Conservation (phyloP, 257 asterid genomes). For the Penstemon eatonii region DNA sequence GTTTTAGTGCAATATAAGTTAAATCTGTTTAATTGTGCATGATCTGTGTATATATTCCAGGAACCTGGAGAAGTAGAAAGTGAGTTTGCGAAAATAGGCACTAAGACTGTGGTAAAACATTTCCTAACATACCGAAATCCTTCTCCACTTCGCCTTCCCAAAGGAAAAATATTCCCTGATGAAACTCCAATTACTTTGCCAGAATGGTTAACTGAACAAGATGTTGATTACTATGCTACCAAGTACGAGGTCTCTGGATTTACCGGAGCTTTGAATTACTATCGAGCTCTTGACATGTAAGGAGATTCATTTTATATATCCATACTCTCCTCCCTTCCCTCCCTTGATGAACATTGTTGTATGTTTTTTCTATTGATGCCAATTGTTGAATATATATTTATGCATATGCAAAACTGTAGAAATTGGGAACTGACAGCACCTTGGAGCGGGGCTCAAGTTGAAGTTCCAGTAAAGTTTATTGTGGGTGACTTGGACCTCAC, state of each 20-base stretch:
- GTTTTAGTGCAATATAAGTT: no score
- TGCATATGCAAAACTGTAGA: constrained; percentile 49
- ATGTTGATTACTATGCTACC: constrained; percentile 49
- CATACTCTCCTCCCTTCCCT: neutral
- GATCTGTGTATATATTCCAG: constrained; percentile 27
- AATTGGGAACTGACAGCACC: constrained; percentile 73
- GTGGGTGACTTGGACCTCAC: constrained; percentile 71
- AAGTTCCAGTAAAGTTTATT: constrained; percentile 62
- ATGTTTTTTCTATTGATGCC: neutral
- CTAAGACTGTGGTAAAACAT: constrained; percentile 42
- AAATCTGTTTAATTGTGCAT: neutral
- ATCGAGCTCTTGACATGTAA: constrained; percentile 64
- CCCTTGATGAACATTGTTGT: no score
- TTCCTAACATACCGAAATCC: constrained; percentile 46
- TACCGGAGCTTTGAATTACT: constrained; percentile 65
- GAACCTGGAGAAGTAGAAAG: constrained; percentile 60
- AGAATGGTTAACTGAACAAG: constrained; percentile 51
- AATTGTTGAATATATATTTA: neutral
- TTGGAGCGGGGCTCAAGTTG: constrained; percentile 54
- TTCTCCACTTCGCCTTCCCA: constrained; percentile 53
- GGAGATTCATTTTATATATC: neutral
- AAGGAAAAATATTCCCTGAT: constrained; percentile 41
- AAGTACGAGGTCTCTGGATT: constrained; percentile 60
- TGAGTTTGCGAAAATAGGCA: constrained; percentile 53
- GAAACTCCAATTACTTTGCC: constrained; percentile 41